Percentiles rank a stretch among this genome's conserved stretches.
Evolutionary conservation across 2,329 filamentous ascomycete species (phyloP).

Genomic region (Domatiomyces catenatus): DNA sequence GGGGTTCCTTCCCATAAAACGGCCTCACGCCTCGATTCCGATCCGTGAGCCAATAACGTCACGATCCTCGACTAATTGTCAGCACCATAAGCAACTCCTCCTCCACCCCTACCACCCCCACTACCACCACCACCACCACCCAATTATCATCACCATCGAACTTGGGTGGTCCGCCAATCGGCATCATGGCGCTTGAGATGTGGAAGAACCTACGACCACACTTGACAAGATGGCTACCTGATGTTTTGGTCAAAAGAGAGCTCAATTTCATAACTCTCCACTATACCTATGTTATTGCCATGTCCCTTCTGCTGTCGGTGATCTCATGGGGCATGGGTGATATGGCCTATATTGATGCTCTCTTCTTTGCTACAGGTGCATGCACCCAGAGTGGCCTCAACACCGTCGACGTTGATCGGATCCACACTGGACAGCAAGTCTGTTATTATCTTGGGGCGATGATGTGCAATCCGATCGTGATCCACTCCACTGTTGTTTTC

Average conservation of each 20-base stretch:
- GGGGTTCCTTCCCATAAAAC: not conserved
- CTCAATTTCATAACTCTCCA: slow-evolving; percentile 34
- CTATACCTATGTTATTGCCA: slow-evolving; percentile 63
- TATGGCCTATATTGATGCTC: slow-evolving; percentile 66
- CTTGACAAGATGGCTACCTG: slow-evolving; percentile 24
- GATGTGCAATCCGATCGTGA: slow-evolving; percentile 66
- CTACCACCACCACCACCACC: too few species aligned
- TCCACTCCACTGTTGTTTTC: slow-evolving; percentile 77
- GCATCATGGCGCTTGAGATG: not conserved
- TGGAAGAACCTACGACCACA: slow-evolving; percentile 7
- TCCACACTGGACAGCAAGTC: slow-evolving; percentile 59
- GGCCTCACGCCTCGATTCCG: not conserved
- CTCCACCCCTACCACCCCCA: not conserved
- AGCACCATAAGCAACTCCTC: slow-evolving; percentile 3
- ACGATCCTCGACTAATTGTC: too few species aligned
- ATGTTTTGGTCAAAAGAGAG: slow-evolving; percentile 22
- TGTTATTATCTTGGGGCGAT: slow-evolving; percentile 57
- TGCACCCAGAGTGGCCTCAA: slow-evolving; percentile 91
- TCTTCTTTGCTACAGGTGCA: slow-evolving; percentile 73
- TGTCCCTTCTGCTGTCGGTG: slow-evolving; percentile 59
- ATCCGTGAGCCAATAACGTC: not conserved
- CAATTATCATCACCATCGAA: not conserved
- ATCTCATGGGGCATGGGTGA: slow-evolving; percentile 53
- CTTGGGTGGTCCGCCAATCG: not conserved
- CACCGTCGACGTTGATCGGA: slow-evolving; percentile 49